Percentiles rank a stretch among this genome's conserved stretches.
phyloP scores from a whole-genome alignment of 352 stramenopile genomes.

The Phytophthora constricta region DNA sequence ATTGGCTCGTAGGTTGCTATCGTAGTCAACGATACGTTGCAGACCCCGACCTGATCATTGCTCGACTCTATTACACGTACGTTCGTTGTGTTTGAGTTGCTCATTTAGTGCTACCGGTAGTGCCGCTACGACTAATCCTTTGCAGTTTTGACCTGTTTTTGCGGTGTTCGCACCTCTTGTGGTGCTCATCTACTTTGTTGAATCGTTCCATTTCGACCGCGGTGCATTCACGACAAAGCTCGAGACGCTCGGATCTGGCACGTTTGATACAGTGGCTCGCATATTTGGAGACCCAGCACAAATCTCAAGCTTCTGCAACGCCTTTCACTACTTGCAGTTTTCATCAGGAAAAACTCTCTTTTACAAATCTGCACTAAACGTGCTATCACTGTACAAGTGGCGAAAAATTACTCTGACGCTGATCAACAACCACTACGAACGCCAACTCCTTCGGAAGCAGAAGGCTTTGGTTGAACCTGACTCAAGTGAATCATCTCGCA shows the following conservation, averaged over 20 bases:
- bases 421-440: constrained; percentile 37
- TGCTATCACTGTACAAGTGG: constrained; percentile 60
- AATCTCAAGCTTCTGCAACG: constrained; percentile 45
- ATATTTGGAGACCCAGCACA: constrained; percentile 45
- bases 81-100: neutral
- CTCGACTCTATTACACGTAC: constrained; percentile 52
- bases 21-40: constrained; percentile 42
- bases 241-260: constrained; percentile 19
- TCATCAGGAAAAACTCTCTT: constrained; percentile 27
- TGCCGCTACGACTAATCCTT: neutral
- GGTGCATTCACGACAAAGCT: constrained; percentile 25
- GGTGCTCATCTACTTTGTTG: constrained; percentile 43
- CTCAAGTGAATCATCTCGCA: neutral
- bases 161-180: constrained; percentile 49
- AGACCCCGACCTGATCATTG: constrained; percentile 32
- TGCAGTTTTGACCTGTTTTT: constrained; percentile 59
- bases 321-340: constrained; percentile 42
- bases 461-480: constrained; percentile 15
- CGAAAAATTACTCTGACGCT: constrained; percentile 44
- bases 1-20: constrained; percentile 52
- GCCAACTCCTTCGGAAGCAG: constrained; percentile 10
- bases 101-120: neutral
- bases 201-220: constrained; percentile 51
- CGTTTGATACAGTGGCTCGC: constrained; percentile 43
- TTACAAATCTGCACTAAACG: constrained; percentile 43